A percentile compares a stretch with the other conserved stretches of the same genome.
Evolutionary conservation across 345 rosid genomes (phyloP).

Genomic region (Populus alba): DNA sequence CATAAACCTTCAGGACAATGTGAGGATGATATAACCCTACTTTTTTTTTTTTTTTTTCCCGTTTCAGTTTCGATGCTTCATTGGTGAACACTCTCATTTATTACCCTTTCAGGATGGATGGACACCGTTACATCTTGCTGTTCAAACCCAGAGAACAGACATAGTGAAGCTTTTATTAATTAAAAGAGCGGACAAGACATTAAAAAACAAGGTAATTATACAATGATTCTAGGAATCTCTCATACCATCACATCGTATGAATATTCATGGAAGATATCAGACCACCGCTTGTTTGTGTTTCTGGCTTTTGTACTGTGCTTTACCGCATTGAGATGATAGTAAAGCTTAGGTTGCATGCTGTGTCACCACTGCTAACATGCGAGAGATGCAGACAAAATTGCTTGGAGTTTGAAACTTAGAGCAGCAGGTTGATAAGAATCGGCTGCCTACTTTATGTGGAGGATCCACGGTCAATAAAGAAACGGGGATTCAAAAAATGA

Average conservation of each 20-base stretch:
- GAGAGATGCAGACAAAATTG: not conserved
- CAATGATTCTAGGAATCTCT: not conserved
- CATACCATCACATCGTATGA: not conserved
- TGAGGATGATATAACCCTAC: slow-evolving; percentile 27
- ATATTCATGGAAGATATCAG: not conserved
- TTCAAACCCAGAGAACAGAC: slow-evolving; percentile 79
- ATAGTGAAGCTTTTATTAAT: slow-evolving; percentile 69
- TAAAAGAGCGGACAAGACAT: slow-evolving; percentile 66
- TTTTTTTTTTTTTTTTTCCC: not conserved
- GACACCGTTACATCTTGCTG: slow-evolving; percentile 94
- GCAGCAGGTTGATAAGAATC: not conserved
- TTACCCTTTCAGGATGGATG: slow-evolving; percentile 73
- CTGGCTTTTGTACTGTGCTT: not conserved
- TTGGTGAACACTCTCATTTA: not conserved
- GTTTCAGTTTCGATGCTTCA: not conserved
- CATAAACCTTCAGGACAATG: slow-evolving; percentile 78
- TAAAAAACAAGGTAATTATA: slow-evolving; percentile 34
- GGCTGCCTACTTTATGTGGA: not conserved
- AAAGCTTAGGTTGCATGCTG: not conserved
- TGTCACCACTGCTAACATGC: not conserved
- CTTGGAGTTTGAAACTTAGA: not conserved
- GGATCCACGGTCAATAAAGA: too few species aligned
- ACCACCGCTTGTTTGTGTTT: not conserved
- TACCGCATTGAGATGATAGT: not conserved
- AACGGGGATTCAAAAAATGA: too few species aligned